Base-by-base conservation (phyloP, 495 filamentous ascomycete species). In the Podospora conica region DNA sequence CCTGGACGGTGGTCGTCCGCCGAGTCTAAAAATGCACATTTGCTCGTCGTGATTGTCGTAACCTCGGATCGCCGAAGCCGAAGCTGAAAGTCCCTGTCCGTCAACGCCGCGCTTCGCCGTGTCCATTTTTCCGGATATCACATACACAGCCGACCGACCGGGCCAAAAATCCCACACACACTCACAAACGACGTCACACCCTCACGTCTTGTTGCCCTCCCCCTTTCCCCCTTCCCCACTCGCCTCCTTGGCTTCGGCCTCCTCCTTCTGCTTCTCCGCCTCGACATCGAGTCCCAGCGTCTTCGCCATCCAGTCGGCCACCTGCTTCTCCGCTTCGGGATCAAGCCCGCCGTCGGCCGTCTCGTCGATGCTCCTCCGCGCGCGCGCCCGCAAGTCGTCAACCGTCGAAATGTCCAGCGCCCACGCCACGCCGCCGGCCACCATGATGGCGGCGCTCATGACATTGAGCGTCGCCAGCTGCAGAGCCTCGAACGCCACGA, bases 381-480 rank as follows among this genome's bases (percentile, higher is more conserved):
- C 67, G 73, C 77, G 81, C 53, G 63, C 66, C 76, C 85, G 81
- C 76, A 92, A 74, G 73, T 96, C 91, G 33, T 90, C 88, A 55
- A 94, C 24, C 10, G 77, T 80, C 63, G 87, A 87, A 54, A 96
- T 82, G 75, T 95, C 87, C 55, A 93, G 81, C 0, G 84, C 86
- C 82, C 85, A 95, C 27, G 88, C 71, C 28, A 84, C 66, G 0
- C 86, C 91, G 6, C 93, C 93, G 9, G 79, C 79, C 15, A 77
- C 71, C 84, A 91, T 86, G 76, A 95, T 87, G 11, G 79, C 83
- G 53, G 91, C 84, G 64, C 86, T 88, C 24, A 88, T 24, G 4
- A 91, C 88, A 69, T 95, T 94, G 64, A 96, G 79, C 0, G 92
- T 95, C 0, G 93, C 92, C n/a, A 96, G 75, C 60, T 86, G 88